Evolutionary conservation across 2,329 filamentous ascomycete species (phyloP), one percentile per base, ranked within the genome.

Genomic region (Alternaria gansuensis): DNA sequence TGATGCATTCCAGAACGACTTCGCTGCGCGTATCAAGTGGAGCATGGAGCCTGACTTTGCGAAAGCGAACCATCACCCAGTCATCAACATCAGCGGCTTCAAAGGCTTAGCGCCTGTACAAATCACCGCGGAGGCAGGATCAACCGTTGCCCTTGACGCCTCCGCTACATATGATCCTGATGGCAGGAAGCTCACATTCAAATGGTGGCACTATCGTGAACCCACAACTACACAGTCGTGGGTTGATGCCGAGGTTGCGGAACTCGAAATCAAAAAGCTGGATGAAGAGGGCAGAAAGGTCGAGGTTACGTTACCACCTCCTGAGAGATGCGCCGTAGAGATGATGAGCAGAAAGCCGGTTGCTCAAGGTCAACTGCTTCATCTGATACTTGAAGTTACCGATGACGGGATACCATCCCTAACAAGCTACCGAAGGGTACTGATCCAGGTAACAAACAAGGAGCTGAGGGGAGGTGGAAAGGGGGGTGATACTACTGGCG

Each of bases 1-100:
- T 13, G 74, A 80, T 51, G 81, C 82, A 0, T 85, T 81, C 56
- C 82, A 84, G 68, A 80, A 81, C 46, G 82, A 84, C 54, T 85
- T 81, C 67, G 82, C 76, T 9, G 83, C 77, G 24, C 74, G 76
- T 26, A 83, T 82, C 65, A 80, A 78, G 65, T 85, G 76, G 84
- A 82, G 75, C 13, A 69, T 79, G 62, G 60, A 69, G 48, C 61
- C 59, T 10, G 78, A 79, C 13, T 62, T 75, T 24, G 58, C 60
- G 13, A 71, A 75, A 24, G 78, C 71, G 0, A 83, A 80, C 52
- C 83, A 85, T 62, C 80, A 81, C 36, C 83, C 83, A 0, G 77
- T 84, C 7, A 71, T 80, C 9, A 64, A 79, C 2, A 79, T 84
- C 55, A 82, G 80, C 43, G 75, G 70, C 7, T 73, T 73, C 14